Evolutionary conservation across 805 yeast genomes (phyloP), one percentile per base, ranked within the genome.

Genomic region (Candida koratica): DNA sequence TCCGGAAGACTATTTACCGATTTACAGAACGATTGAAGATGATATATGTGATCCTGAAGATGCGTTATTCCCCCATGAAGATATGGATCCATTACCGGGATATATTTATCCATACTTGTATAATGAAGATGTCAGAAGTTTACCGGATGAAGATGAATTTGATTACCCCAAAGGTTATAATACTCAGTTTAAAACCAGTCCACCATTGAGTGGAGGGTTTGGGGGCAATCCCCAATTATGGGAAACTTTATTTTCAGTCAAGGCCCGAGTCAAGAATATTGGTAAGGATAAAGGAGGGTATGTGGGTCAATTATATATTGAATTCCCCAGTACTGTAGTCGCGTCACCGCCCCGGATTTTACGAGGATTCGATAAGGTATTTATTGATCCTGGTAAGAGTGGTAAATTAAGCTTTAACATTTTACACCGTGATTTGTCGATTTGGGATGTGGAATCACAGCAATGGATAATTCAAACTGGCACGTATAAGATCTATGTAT

Each of bases 221-320:
- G 82, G 81, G 0, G 82, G 84, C 1, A 75, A 77, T 50, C 77
- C 77, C 5, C 79, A 74, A 0, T 59, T 77, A 25, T 78, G 81
- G 81, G 75, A 75, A 28, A 58, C 58, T 1, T 54, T 73, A 30
- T 73, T 72, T 45, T 52, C 63, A 32, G 74, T 73, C 3, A 54
- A 56, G 22, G 77, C 69, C 2, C 54, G 49, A 14, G 65, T 76
- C n/a, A 56, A 61, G 28, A 76, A 77, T 43, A 64, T 60, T 16
- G 82, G 82, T 0, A 55, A 58, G 6, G 48, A 51, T 19, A 55
- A 53, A 12, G 81, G 80, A 1, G 67, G 67, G 4, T 67, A 61
- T 42, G 80, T 72, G 17, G 69, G 70, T 9, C 80, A 77, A 49
- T 51, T 77, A 36, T 77, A 75, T 49, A 56, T 76, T 38, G 77